A percentile compares a stretch with the other conserved stretches of the same genome.
Evolutionary conservation across 441 rosid genomes (phyloP).

Genomic region (Iberis amara): DNA sequence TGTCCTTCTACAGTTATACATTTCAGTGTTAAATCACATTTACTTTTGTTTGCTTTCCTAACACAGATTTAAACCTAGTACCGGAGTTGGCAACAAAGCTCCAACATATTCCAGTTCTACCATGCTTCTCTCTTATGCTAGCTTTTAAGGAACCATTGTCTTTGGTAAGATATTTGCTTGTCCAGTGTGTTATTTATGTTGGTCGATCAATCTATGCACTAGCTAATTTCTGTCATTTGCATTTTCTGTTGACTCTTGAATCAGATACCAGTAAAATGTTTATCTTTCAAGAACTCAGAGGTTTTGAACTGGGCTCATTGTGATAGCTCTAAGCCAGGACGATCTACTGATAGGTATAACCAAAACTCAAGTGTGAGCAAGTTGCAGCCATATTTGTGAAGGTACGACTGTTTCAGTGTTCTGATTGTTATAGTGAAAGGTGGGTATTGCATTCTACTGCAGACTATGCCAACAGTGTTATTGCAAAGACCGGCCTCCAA

Average conservation of each 20-base stretch:
- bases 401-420: conserved; percentile 6
- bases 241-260: conserved; percentile 17
- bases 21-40: neutral
- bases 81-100: conserved; percentile 48
- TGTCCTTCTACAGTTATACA: conserved; percentile 4
- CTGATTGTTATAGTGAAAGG: conserved; percentile 43
- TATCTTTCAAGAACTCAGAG: conserved; percentile 56
- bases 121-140: conserved; percentile 76
- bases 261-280: conserved; percentile 64
- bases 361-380: neutral
- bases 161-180: conserved; percentile 36
- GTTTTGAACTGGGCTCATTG: conserved; percentile 67
- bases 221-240: conserved; percentile 11
- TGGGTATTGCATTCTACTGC: conserved; percentile 77
- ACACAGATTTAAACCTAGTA: conserved; percentile 51
- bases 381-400: conserved; percentile 6
- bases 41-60: conserved; percentile 20
- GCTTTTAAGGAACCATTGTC: conserved; percentile 71
- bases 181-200: neutral
- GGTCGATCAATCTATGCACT: conserved; percentile 5
- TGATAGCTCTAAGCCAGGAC: conserved; percentile 77
- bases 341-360: conserved; percentile 47
- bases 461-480: conserved; percentile 50
- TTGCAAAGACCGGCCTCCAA: conserved; percentile 53
- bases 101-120: conserved; percentile 53